Evolutionary conservation across 2,329 filamentous ascomycete genomes (phyloP), one percentile per base, ranked within the genome.

Genomic region (Penicillium decumbens): DNA sequence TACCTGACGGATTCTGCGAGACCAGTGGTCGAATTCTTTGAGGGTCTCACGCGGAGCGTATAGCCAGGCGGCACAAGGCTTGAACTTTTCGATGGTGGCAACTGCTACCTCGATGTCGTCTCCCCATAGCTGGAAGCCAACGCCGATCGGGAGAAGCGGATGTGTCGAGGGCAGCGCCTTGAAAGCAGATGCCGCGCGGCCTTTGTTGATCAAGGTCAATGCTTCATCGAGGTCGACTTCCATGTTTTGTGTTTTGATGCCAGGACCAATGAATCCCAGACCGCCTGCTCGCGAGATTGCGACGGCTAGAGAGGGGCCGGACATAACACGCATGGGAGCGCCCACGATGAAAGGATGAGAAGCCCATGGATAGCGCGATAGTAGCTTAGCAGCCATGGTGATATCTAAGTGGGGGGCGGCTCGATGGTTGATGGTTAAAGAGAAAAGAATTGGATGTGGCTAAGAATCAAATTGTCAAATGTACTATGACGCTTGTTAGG

Each of bases 271-370:
- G 54, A 90, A 75, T 1, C 74, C 80, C 0, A 80, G 55, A 1
- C 77, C 78, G 1, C 79, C 78, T 27, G 80, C 77, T 54, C 68
- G 68, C 1, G 80, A 83, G 12, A 88, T 77, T 29, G 81, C 78
- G 15, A 83, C 71, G 2, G 84, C 82, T 1, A 89, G 75, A 0
- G 65, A 76, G 51, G 67, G 79, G 60, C 70, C 77, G 54, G 77
- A 72, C 56, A 89, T 81, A 20, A 85, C 75, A 43, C 84, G 80
- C 87, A 90, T 89, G 0, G 87, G 87, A 2, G 84, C 87, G 47
- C 77, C 72, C 47, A 80, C 74, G 20, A 89, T 76, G 15, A 88
- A 69, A 1, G 84, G 84, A 2, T 66, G 60, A n/a, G 73, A 65
- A 4, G 75, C 77, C 82, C 83, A 87, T 57, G 83, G 80, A 59